phyloP scores from a whole-genome alignment of 768 basidiomycete genomes.

The Boletus pseudo-olivaceus region DNA sequence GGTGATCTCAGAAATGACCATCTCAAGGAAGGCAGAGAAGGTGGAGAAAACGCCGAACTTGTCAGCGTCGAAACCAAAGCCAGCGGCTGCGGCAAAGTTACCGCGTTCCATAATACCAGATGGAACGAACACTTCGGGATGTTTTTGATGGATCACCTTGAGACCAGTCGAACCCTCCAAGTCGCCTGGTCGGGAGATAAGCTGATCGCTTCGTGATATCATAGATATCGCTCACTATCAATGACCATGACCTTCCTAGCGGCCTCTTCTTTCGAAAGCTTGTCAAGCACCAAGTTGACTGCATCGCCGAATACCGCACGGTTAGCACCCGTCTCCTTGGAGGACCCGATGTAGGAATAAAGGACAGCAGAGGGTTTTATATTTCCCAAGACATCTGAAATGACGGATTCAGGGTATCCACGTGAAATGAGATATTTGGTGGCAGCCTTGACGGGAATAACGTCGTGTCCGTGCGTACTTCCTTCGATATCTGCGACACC shows the following conservation, averaged over 20 bases:
- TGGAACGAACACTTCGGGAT: constrained; percentile 81
- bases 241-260: constrained; percentile 82
- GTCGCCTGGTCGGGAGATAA: constrained; percentile 48
- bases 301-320: constrained; percentile 85
- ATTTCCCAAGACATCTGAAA: constrained; percentile 51
- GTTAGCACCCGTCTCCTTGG: constrained; percentile 74
- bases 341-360: constrained; percentile 66
- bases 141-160: constrained; percentile 84
- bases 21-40: constrained; percentile 90
- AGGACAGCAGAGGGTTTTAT: constrained; percentile 58
- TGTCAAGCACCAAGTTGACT: constrained; percentile 74
- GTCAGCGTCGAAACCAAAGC: constrained; percentile 78
- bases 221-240: constrained; percentile 51
- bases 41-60: constrained; percentile 90
- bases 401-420: constrained; percentile 49
- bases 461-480: constrained; percentile 77
- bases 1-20: constrained; percentile 84
- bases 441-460: constrained; percentile 78
- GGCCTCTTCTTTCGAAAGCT: constrained; percentile 70
- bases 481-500: constrained; percentile 77
- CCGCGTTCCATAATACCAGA: constrained; percentile 88
- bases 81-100: constrained; percentile 81
- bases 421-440: constrained; percentile 66
- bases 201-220: not conserved
- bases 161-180: constrained; percentile 88